Evolutionary conservation across 345 rosid genomes (phyloP), one percentile per base, ranked within the genome.

Genomic region (Linum usitatissimum): DNA sequence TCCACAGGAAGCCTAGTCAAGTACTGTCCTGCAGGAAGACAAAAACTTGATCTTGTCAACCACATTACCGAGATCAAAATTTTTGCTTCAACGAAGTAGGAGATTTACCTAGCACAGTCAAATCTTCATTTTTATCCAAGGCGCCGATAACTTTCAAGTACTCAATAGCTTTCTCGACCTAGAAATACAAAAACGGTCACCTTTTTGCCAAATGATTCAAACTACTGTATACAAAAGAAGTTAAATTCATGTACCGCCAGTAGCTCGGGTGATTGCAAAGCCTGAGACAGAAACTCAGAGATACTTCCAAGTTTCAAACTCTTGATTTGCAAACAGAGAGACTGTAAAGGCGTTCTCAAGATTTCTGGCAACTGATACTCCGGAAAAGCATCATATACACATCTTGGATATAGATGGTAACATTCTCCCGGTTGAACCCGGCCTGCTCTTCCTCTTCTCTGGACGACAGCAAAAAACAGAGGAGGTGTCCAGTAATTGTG

Each of bases 381-480:
- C 39, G 84, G 62, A 78, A 91, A 88, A 73, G 98, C 79, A 66
- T 85, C 86, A 77, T 88, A 83, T 30, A 88, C 84, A 55, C 85
- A 88, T 80, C 81, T 83, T 59, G 98, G 96, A 80, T 85, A 91
- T 48, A 91, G 90, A 81, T 79, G 87, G 76, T 83, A 88, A 65
- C 96, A 86, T 75, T 84, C 92, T 66, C 98, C 98, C 17, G 92
- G 90, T 74, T 75, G 95, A 66, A 91, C 92, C 66, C 98, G 90
- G 36, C 98, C 96, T 38, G 96, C 95, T 76, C 98, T 81, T 66
- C 98, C 98, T 80, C 90, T 77, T 80, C 98, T 82, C 98, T 91
- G 71, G 65, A 76, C 39, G 66, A 65, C 59, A 64, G 12, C 59
- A 51, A 28, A 67, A 38, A 64, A 18, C 28, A 61, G 31, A 42